A percentile compares a stretch with the other conserved stretches of the same genome.
Evolutionary conservation across 306 rosid genomes (phyloP).

Genomic region (Ceratonia siliqua): DNA sequence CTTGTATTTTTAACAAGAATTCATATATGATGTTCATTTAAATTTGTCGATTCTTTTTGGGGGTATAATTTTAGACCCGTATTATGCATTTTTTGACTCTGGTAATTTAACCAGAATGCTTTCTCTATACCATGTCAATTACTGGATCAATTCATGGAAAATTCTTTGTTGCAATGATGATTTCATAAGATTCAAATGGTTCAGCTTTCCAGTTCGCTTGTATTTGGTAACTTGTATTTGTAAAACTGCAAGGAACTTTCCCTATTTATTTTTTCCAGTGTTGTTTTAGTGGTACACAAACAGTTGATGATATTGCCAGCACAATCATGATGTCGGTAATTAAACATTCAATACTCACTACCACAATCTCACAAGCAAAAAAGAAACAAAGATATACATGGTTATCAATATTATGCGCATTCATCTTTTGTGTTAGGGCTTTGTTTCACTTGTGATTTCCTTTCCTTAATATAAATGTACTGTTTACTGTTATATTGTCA

Average conservation of each 20-base stretch:
- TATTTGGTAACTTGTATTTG: neutral
- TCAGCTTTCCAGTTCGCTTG: neutral
- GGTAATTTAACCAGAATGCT: neutral
- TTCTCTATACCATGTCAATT: neutral
- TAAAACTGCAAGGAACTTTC: neutral
- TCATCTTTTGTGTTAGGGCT: neutral
- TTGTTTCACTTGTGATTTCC: constrained; percentile 30
- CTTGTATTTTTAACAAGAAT: neutral
- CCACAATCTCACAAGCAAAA: neutral
- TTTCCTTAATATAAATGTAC: constrained; percentile 29
- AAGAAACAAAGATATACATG: neutral
- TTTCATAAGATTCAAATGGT: neutral
- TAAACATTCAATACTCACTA: constrained; percentile 5
- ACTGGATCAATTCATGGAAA: neutral
- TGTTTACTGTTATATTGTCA: constrained; percentile 48
- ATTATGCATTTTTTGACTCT: neutral
- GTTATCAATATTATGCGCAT: neutral
- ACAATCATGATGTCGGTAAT: neutral
- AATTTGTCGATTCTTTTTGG: too few species aligned
- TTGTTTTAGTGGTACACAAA: neutral
- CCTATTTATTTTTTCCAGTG: neutral
- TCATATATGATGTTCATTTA: neutral
- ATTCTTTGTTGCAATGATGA: neutral
- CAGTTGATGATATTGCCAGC: neutral
- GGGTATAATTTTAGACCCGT: neutral